Percentiles rank a stretch among this genome's conserved stretches.
These are phyloP conservation scores for Penstemon davidsonii DNA, from an alignment of 257 asterid genomes.

Conservation along the genomic window DNA sequence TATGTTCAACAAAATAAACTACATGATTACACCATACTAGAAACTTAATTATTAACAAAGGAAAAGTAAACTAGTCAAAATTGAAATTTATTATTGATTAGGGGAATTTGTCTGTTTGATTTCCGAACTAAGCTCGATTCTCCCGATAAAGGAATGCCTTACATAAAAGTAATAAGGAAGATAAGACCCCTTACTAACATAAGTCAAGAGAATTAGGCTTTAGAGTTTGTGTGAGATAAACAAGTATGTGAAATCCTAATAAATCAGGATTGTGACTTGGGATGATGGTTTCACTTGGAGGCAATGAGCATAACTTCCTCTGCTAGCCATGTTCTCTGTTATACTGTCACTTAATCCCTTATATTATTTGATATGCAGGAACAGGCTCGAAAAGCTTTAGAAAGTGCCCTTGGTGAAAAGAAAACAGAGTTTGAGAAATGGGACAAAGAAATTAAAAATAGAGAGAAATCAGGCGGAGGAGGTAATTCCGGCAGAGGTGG, in stretches of 20 bases:
- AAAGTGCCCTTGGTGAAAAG: slow-evolving; percentile 86
- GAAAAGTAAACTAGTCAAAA: not conserved
- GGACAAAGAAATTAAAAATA: slow-evolving; percentile 78
- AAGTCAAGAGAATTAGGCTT: not conserved
- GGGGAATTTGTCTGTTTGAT: not conserved
- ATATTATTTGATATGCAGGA: slow-evolving; percentile 53
- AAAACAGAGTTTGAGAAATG: slow-evolving; percentile 83
- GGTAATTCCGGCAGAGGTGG: slow-evolving; percentile 83
- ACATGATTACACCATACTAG: not conserved
- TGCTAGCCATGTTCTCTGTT: slow-evolving; percentile 1
- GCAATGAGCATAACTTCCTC: slow-evolving; percentile 3
- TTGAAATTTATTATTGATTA: not conserved
- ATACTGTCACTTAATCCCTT: slow-evolving; percentile 9
- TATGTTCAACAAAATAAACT: slow-evolving; percentile 5
- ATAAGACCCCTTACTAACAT: not conserved
- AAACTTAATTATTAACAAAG: not conserved
- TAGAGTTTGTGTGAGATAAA: not conserved
- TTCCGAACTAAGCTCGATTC: slow-evolving; percentile 9
- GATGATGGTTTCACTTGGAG: slow-evolving; percentile 10
- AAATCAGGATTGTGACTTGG: not conserved
- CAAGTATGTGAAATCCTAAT: not conserved
- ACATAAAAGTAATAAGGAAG: slow-evolving; percentile 15
- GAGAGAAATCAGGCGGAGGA: slow-evolving; percentile 86
- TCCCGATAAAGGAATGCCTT: not conserved
- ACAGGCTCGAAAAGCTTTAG: slow-evolving; percentile 87